Evolutionary conservation across 306 rosid genomes (phyloP), one percentile per base, ranked within the genome.

Genomic region (Abrus precatorius): DNA sequence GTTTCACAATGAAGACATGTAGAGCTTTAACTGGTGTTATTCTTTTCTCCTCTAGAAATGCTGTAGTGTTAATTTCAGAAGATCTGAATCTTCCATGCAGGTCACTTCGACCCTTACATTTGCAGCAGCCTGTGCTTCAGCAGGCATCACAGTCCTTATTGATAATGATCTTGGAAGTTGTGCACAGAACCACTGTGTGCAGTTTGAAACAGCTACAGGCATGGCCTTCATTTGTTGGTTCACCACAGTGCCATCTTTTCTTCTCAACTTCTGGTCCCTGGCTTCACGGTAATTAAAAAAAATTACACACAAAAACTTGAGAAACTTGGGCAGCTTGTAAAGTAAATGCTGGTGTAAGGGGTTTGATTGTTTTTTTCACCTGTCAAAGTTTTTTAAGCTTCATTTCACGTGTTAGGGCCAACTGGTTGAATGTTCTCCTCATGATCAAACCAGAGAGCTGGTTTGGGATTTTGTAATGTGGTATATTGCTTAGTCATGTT

Each of bases 81-180:
- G 80, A 76, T 67, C 7, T 67, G 38, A 74, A 53, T 45, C 53
- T 70, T 41, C 20, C 53, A 61, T 86, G 88, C 95, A 95, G 97
- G 84, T 92, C 40, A 91, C 91, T 33, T 92, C 95, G 60, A 92
- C 93, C 13, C 97, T 92, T 65, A 90, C 87, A 77, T 95, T 92
- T 74, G 97, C 99, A 1, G 99, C 97, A 65, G 97, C 99, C 6
- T 92, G 99, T 89, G 97, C 99, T 79, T 92, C 95, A 62, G 97
- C 97, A 2, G 99, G 99, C 38, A 92, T 95, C 85, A 92, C 99
- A 11, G 97, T 95, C 74, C 92, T 95, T 9, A 95, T 92, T 32
- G 97, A 95, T 54, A 95, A 92, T 70, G 97, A 95, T 82, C 88
- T 92, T 41, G 88, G 57, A 72, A 78, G 83, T 72, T 95, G 99